Conservation (phyloP, 2,329 filamentous ascomycete genomes). For the Exophiala alcalophila region DNA sequence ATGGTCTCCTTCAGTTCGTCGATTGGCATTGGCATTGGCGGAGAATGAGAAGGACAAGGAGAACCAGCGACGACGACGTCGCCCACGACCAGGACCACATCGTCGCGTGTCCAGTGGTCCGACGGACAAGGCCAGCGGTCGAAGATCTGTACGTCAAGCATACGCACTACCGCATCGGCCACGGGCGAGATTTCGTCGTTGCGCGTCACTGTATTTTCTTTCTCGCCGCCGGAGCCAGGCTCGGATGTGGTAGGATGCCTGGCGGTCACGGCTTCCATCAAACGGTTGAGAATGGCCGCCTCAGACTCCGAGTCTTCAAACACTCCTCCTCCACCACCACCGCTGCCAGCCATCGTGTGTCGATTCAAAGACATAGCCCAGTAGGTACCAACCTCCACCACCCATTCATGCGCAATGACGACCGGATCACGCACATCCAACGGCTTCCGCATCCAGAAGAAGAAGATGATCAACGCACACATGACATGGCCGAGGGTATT, state of each 20-base stretch:
- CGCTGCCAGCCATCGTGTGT: too few relatives aligned
- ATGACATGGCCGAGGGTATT: constrained; percentile 14
- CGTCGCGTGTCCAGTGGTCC: not conserved
- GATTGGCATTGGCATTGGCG: not conserved
- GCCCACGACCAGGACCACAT: not conserved
- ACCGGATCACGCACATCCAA: constrained; percentile 4
- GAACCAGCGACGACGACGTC: too few relatives aligned
- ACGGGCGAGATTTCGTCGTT: too few relatives aligned
- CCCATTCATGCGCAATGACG: not conserved
- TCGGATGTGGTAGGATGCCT: too few relatives aligned
- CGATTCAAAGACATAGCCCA: not conserved
- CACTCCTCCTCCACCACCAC: too few relatives aligned
- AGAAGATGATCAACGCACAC: constrained; percentile 15
- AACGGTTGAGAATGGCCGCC: not conserved
- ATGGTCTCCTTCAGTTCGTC: not conserved
- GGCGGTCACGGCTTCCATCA: too few relatives aligned
- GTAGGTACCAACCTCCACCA: not conserved
- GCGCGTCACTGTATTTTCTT: too few relatives aligned
- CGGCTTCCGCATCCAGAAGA: constrained; percentile 16
- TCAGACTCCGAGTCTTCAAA: not conserved
- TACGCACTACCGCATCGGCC: too few relatives aligned
- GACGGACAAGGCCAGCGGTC: not conserved
- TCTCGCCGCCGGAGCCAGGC: too few relatives aligned
- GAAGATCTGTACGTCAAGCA: too few relatives aligned
- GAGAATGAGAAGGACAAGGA: too few relatives aligned